Evolutionary conservation across 805 yeast species (phyloP).

Genomic region (Middelhovenomyces tepae): DNA sequence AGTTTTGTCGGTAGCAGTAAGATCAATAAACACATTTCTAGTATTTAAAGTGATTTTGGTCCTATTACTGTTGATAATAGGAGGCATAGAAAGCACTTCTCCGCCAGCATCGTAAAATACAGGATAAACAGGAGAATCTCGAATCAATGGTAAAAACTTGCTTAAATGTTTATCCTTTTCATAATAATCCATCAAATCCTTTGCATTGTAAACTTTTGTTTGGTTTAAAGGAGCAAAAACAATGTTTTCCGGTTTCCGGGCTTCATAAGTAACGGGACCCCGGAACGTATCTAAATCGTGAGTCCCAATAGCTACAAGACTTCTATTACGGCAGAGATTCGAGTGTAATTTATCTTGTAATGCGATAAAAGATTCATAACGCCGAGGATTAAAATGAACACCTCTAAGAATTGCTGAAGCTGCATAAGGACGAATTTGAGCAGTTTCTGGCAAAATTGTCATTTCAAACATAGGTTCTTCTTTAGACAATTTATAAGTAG

Average conservation of each 20-base stretch:
- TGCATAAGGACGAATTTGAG: constrained; percentile 78
- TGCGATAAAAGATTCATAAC: constrained; percentile 90
- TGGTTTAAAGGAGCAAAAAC: constrained; percentile 36
- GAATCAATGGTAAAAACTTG: constrained; percentile 79
- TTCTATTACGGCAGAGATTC: constrained; percentile 93
- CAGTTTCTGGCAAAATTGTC: constrained; percentile 68
- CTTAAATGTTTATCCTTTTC: constrained; percentile 85
- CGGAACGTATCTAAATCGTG: constrained; percentile 79
- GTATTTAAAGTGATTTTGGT: constrained; percentile 83
- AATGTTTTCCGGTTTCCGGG: constrained; percentile 68
- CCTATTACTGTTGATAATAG: constrained; percentile 87
- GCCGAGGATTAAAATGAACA: constrained; percentile 69
- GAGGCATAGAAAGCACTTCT: constrained; percentile 87
- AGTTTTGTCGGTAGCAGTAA: constrained; percentile 92
- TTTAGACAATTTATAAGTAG: constrained; percentile 55
- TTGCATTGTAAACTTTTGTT: constrained; percentile 52
- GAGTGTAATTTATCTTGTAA: constrained; percentile 94
- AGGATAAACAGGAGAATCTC: constrained; percentile 83
- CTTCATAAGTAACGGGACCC: constrained; percentile 78
- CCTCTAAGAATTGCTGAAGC: constrained; percentile 91
- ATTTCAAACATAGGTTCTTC: constrained; percentile 53
- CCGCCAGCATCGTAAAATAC: constrained; percentile 72
- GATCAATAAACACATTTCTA: constrained; percentile 80
- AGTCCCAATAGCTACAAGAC: constrained; percentile 97
- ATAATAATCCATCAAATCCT: constrained; percentile 77